Base-by-base conservation (phyloP, 2,329 filamentous ascomycete species). In the Xylaria polymorpha region DNA sequence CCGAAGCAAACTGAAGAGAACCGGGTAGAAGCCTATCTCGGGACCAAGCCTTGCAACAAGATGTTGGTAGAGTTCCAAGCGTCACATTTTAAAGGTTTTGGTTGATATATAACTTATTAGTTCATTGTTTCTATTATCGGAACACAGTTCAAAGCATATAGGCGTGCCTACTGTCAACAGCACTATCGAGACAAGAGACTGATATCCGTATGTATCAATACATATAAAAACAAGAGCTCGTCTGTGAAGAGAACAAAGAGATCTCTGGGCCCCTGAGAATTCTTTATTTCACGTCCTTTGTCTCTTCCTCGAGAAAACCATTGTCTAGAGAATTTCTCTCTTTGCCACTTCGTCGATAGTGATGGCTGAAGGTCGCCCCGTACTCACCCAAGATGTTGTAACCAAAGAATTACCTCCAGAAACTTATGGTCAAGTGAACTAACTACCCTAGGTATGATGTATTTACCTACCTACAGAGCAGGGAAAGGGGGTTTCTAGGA, bases 181-280 rank as follows among this genome's bases (percentile, higher is more conserved):
- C n/a, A n/a, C n/a, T n/a, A n/a, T n/a, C n/a, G n/a, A 7, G 8
- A 57, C 51, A 67, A 64, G 63, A 3, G 14, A 39, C 53, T 44
- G 43, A 61, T 60, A 35, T 29, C 14, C 12, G 5, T n/a, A 48
- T 18, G 7, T 20, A 46, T 29, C 4, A 46, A 48, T 2, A 7
- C 20, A 9, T 35, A 20, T 43, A 22, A 44, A 14, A 22, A 39
- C 25, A 35, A 48, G 41, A 39, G 22, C 12, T 61, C 41, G 20
- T 61, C 46, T 53, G 12, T 14, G 4, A 58, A 9, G 18, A 10
- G 14, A 20, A 25, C 8, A 48, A 51, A n/a, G 10, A 1, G 1
- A 37, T 25, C 0, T 8, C 8, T 14, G 25, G 2, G 3, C 29
- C 15, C 22, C 4, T 22, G 3, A 8, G 14, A 1, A 41, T 32